Evolutionary conservation across 2,329 filamentous ascomycete genomes (phyloP).

Genomic region (Trichophyton rubrum): DNA sequence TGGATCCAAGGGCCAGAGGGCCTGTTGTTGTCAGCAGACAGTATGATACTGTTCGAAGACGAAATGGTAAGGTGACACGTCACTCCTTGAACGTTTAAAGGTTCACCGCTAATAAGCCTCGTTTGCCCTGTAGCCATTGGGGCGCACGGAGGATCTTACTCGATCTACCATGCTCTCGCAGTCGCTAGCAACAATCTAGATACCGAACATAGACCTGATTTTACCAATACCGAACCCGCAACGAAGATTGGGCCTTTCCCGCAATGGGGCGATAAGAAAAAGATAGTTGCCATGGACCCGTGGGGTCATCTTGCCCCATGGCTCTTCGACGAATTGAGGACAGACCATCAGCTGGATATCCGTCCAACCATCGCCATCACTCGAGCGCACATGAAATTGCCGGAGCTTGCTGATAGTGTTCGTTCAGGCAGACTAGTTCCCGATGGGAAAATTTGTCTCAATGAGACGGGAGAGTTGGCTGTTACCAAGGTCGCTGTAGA

Average conservation of each 20-base stretch:
- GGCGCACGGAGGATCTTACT: conserved; percentile 80
- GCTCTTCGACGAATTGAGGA: conserved; percentile 67
- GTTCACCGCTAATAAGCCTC: conserved; percentile 7
- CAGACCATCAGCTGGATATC: conserved; percentile 66
- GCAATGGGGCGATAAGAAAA: conserved; percentile 78
- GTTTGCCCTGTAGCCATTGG: conserved; percentile 42
- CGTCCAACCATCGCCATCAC: conserved; percentile 86
- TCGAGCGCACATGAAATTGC: conserved; percentile 89
- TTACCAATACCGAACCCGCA: conserved; percentile 84
- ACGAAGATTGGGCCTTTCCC: conserved; percentile 77
- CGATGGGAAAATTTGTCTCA: conserved; percentile 85
- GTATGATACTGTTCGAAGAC: conserved; percentile 60
- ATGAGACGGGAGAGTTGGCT: conserved; percentile 70
- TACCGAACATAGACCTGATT: conserved; percentile 64
- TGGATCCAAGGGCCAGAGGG: conserved; percentile 61
- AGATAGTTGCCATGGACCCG: conserved; percentile 96
- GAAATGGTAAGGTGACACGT: conserved; percentile 52
- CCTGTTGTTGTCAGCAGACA: conserved; percentile 77
- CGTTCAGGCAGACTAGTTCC: conserved; percentile 58
- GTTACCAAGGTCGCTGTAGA: conserved; percentile 97
- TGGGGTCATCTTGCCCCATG: conserved; percentile 77
- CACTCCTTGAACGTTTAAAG: not conserved
- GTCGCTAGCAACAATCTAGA: conserved; percentile 83
- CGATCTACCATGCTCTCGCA: conserved; percentile 87
- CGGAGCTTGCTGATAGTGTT: conserved; percentile 84